phyloP scores from a whole-genome alignment of 345 rosid species.

The Linum lewisii region DNA sequence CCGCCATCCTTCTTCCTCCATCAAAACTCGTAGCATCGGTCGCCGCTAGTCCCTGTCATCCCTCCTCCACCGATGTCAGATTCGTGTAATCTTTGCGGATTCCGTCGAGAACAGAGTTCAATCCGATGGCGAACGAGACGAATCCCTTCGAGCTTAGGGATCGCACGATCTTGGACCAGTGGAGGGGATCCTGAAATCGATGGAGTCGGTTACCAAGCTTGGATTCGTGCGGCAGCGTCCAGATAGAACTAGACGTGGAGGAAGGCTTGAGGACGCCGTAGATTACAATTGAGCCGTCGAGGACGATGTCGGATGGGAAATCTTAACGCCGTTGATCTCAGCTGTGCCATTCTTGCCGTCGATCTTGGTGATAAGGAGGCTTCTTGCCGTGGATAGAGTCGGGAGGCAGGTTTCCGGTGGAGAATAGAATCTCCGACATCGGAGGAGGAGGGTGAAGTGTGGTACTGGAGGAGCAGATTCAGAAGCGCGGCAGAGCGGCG shows the following conservation, averaged over 20 bases:
- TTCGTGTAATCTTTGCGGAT: constrained; percentile 33
- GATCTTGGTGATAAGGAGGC: constrained; percentile 36
- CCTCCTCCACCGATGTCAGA: constrained; percentile 34
- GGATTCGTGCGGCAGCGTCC: constrained; percentile 15
- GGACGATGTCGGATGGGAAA: constrained; percentile 68
- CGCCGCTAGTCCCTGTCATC: no score
- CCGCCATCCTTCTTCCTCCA: no score
- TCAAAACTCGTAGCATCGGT: no score
- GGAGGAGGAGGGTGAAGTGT: constrained; percentile 42
- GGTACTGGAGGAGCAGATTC: constrained; percentile 64
- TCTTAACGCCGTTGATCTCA: constrained; percentile 44
- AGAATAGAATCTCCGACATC: constrained; percentile 43
- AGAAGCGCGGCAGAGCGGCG: constrained; percentile 33
- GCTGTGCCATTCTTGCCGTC: constrained; percentile 23
- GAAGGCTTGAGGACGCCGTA: constrained; percentile 66
- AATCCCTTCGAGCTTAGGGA: constrained; percentile 57
- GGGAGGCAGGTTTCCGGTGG: constrained; percentile 47
- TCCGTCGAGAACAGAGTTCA: constrained; percentile 55
- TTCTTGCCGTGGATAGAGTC: constrained; percentile 42
- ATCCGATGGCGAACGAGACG: constrained; percentile 60
- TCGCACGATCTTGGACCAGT: constrained; percentile 52
- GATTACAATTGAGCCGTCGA: constrained; percentile 45
- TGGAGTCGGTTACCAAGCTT: constrained; percentile 13
- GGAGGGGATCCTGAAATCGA: constrained; percentile 25
- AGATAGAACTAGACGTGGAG: constrained; percentile 27